Conservation (phyloP, 108 stramenopile species). For the Seminavis robusta region DNA sequence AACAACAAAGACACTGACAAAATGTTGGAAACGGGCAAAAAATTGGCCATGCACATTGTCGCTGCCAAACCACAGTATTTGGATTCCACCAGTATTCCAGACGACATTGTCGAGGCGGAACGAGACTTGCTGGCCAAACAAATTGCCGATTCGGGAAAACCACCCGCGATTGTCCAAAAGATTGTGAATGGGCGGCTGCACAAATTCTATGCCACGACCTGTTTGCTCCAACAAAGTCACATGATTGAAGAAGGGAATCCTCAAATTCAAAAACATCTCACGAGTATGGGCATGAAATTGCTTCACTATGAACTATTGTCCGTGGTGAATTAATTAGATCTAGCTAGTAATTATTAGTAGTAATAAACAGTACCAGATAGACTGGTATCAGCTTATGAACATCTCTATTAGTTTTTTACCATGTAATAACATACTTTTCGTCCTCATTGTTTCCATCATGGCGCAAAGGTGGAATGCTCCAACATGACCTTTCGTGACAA, state of each 20-base stretch:
- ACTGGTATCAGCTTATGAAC: no score
- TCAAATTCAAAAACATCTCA: conserved; percentile 31
- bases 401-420: no score
- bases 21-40: conserved; percentile 53
- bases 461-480: no score
- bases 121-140: conserved; percentile 48
- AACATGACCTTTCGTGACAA: no score
- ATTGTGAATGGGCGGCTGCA: conserved; percentile 64
- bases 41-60: conserved; percentile 94
- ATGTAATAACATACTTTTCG: no score
- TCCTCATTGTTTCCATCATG: no score
- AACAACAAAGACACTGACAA: not conserved
- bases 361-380: no score
- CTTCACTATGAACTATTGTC: conserved; percentile 8
- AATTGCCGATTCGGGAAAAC: conserved; percentile 57
- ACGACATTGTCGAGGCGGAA: conserved; percentile 63
- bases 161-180: conserved; percentile 76
- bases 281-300: not conserved
- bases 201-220: conserved; percentile 71
- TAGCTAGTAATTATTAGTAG: no score
- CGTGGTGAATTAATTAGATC: no score
- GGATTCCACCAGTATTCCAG: conserved; percentile 50
- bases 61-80: conserved; percentile 84
- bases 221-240: conserved; percentile 74
- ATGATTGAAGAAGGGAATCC: conserved; percentile 77